Conservation (phyloP, 306 rosid species). For the Sphenostylis stenocarpa region DNA sequence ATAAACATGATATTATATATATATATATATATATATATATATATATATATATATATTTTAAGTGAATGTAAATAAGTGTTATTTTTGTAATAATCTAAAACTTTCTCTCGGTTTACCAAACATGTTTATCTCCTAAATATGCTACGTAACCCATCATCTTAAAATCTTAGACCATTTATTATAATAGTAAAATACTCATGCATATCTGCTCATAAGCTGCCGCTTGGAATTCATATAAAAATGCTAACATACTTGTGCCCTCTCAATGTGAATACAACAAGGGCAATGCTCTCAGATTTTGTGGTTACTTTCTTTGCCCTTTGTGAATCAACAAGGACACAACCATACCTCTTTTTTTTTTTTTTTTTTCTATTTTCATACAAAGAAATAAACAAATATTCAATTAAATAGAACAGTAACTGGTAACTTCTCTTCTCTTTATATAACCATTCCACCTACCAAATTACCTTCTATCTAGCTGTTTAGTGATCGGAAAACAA, state of each 20-base stretch:
- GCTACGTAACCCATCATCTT: neutral
- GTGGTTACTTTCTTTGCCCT: slow-evolving; percentile 48
- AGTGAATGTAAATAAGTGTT: neutral
- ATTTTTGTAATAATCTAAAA: neutral
- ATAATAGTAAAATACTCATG: neutral
- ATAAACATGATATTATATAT: no score
- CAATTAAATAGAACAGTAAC: slow-evolving; percentile 26
- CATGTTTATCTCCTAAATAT: neutral
- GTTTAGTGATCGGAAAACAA: slow-evolving; percentile 49
- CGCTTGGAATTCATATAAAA: slow-evolving; percentile 8
- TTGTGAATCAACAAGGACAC: slow-evolving; percentile 66
- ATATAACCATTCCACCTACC: slow-evolving; percentile 13
- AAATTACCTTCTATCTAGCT: slow-evolving; percentile 29
- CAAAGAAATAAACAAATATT: slow-evolving; percentile 43
- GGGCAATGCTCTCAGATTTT: slow-evolving; percentile 20
- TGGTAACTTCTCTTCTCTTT: slow-evolving; percentile 14
- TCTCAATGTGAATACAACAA: slow-evolving; percentile 24
- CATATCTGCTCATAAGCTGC: slow-evolving; percentile 18
- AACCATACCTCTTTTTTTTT: slow-evolving; percentile 35
- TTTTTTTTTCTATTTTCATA: no score
- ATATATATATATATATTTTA: no score
- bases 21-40: no score
- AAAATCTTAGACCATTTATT: neutral
- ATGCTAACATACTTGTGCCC: slow-evolving; percentile 11
- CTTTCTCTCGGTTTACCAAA: neutral